Evolutionary conservation across 768 basidiomycete genomes (phyloP).

Genomic region (Scleroderma bovista): DNA sequence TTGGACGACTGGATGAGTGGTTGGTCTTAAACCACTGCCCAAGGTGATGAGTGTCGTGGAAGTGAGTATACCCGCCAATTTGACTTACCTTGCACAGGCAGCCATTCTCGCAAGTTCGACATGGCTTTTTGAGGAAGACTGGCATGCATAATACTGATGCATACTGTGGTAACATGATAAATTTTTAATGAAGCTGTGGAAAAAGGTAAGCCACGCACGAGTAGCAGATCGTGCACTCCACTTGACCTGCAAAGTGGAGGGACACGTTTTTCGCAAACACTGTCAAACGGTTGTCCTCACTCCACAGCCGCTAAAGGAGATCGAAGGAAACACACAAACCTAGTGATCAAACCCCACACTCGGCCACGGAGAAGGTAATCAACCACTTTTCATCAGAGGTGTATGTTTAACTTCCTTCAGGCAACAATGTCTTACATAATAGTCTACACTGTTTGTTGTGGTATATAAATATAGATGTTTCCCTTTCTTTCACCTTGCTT

Average conservation of each 20-base stretch:
- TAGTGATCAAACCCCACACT: too few relatives aligned
- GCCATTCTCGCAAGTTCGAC: slow-evolving; percentile 89
- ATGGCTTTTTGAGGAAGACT: slow-evolving; percentile 85
- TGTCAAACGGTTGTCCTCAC: too few relatives aligned
- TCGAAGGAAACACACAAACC: too few relatives aligned
- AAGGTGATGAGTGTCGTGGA: slow-evolving; percentile 2
- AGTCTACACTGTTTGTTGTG: too few relatives aligned
- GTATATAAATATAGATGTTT: too few relatives aligned
- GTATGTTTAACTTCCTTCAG: too few relatives aligned
- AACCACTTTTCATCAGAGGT: too few relatives aligned
- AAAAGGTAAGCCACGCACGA: slow-evolving; percentile 46
- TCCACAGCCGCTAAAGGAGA: too few relatives aligned
- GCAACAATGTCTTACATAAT: too few relatives aligned
- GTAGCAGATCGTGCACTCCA: slow-evolving; percentile 95
- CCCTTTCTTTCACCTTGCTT: too few relatives aligned
- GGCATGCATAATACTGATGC: slow-evolving; percentile 84
- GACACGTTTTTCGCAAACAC: slow-evolving; percentile 93
- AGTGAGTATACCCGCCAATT: background rate
- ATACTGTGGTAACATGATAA: slow-evolving; percentile 46
- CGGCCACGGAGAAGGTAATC: too few relatives aligned
- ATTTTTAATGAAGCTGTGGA: background rate
- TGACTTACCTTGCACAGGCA: slow-evolving; percentile 80
- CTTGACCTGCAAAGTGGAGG: slow-evolving; percentile 91
- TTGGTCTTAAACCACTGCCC: slow-evolving; percentile 82
- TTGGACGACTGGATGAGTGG: slow-evolving; percentile 85